Evolutionary conservation across 1,284 basidiomycete genomes (phyloP).

Genomic region (Sphagnurus paluster): DNA sequence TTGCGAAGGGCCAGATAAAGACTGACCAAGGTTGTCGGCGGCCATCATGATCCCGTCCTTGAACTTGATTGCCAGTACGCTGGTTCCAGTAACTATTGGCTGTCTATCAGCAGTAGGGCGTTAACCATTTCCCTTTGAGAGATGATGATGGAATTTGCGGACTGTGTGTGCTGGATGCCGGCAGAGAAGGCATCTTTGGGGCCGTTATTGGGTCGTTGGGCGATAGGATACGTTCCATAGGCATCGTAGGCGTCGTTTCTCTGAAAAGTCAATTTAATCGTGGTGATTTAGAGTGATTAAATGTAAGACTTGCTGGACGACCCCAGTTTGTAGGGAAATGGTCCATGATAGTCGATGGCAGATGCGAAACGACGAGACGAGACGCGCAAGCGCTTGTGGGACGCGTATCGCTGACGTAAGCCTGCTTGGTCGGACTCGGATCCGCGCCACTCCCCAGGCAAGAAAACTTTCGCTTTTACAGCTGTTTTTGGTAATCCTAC

Average conservation of each 20-base stretch:
- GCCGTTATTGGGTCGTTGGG: constrained; percentile 53
- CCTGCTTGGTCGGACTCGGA: too few relatives aligned
- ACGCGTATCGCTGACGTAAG: constrained; percentile 21
- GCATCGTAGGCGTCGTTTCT: constrained; percentile 72
- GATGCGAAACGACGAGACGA: not conserved
- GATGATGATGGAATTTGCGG: constrained; percentile 24
- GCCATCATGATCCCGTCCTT: constrained; percentile 99
- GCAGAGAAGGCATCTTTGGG: constrained; percentile 59
- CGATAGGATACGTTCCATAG: constrained; percentile 74
- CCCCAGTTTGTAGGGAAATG: constrained; percentile 84
- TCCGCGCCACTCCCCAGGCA: too few relatives aligned
- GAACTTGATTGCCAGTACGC: constrained; percentile 91
- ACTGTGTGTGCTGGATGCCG: constrained; percentile 79
- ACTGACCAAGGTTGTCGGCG: constrained; percentile 92
- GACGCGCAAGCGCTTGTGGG: constrained; percentile 22
- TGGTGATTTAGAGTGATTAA: too few relatives aligned
- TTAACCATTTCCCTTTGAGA: not conserved
- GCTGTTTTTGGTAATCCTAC: too few relatives aligned
- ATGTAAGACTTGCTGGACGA: constrained; percentile 56
- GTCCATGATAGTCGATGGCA: constrained; percentile 51
- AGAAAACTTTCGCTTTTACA: too few relatives aligned
- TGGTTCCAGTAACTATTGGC: constrained; percentile 96
- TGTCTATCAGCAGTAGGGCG: constrained; percentile 51
- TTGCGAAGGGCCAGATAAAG: not conserved
- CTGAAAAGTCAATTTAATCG: constrained; percentile 33